Conservation (phyloP, 2,329 filamentous ascomycete genomes). For the Fusarium decemcellulare region DNA sequence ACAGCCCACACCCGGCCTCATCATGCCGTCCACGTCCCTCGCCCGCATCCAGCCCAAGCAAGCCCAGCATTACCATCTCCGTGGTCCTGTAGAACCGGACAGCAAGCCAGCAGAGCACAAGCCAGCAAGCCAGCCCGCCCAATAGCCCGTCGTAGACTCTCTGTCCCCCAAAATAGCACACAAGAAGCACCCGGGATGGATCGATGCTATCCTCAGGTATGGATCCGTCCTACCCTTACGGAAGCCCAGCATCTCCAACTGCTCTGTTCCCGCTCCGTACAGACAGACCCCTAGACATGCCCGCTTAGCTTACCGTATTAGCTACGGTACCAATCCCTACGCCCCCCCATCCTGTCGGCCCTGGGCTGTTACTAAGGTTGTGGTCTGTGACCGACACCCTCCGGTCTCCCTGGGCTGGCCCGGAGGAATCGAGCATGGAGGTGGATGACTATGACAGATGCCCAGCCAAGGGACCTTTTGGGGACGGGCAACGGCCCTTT, state of each 20-base stretch:
- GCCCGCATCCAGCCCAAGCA: slow-evolving; percentile 11
- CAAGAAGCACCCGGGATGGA: slow-evolving; percentile 36
- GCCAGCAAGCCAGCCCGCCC: slow-evolving; percentile 26
- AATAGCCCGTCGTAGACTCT: slow-evolving; percentile 31
- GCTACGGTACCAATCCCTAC: slow-evolving; percentile 21
- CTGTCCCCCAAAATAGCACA: slow-evolving; percentile 42
- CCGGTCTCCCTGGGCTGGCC: not conserved
- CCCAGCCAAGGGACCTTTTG: slow-evolving; percentile 41
- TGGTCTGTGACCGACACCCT: slow-evolving; percentile 29
- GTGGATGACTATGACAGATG: slow-evolving; percentile 38
- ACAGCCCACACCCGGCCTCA: slow-evolving; percentile 28
- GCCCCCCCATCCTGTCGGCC: slow-evolving; percentile 22
- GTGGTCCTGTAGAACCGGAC: slow-evolving; percentile 36
- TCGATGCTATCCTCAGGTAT: slow-evolving; percentile 42
- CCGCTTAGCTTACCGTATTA: slow-evolving; percentile 21
- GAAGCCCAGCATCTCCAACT: slow-evolving; percentile 33
- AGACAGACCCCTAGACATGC: slow-evolving; percentile 27
- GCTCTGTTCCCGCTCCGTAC: slow-evolving; percentile 22
- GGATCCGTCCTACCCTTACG: slow-evolving; percentile 33
- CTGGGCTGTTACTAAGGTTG: slow-evolving; percentile 24
- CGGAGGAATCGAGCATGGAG: slow-evolving; percentile 17
- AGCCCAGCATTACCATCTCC: slow-evolving; percentile 32
- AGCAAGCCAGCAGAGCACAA: slow-evolving; percentile 31
- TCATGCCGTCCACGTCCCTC: slow-evolving; percentile 29
- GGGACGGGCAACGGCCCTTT: slow-evolving; percentile 34